Base-by-base conservation (phyloP, 2,329 filamentous ascomycete genomes). In the Colletotrichum incanum region DNA sequence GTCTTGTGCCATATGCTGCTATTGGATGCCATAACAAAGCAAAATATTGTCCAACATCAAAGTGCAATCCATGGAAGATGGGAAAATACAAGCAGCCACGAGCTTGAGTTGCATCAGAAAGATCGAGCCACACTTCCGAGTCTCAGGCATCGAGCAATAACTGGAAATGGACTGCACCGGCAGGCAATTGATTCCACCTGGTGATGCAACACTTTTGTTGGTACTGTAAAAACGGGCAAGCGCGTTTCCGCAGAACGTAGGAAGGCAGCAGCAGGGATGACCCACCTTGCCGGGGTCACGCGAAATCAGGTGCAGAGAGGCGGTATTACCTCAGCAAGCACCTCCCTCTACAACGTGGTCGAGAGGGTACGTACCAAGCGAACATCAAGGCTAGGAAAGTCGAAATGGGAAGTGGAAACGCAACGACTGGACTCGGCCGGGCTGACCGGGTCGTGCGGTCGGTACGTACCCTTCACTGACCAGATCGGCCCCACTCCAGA, bases 1-100 rank as follows among this genome's bases (percentile, higher is more conserved):
- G 86, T 88, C 69, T 85, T 86, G 79, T 90, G 86, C 58, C 84
- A 76, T 55, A 84, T 74, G 62, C 85, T 82, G 71, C 79, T 80
- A 79, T 83, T 83, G 75, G 79, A 80, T 75, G 82, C 78, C 83
- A 85, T 85, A 59, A 50, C 77, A 74, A 71, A 60, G 65, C 65
- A 56, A 47, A 49, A 14, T 20, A 34, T 47, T 37, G 20, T 23
- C 20, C 20, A 47, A 12, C 5, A 18, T 16, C 26, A 65, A 39
- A 55, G 34, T 49, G 47, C 23, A 65, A 54, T 72, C 45, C 65
- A 72, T 69, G 37, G n/a, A 52, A 28, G 31, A 31, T 28, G 60
- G 28, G 26, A 16, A 58, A 43, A 47, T 16, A 9, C 34, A 63
- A 45, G 45, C 45, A 59, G 39, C 16, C 14, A 20, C 20, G 20